Conservation (phyloP, 768 basidiomycete genomes). For the Boletus subcaerulescens region DNA sequence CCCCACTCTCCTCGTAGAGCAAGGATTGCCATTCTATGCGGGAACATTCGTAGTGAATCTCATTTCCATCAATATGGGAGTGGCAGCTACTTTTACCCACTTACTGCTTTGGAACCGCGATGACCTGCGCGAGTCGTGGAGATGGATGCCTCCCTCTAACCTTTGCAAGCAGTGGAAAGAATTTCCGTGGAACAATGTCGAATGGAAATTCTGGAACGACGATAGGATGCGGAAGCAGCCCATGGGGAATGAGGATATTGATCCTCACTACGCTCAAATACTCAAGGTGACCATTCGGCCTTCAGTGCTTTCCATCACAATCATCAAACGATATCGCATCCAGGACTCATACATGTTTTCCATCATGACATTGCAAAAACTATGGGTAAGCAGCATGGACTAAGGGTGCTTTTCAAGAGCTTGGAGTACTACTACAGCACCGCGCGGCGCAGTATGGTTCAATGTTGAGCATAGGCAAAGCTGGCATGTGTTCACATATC, state of each 20-base stretch:
- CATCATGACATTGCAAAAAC: too few relatives aligned
- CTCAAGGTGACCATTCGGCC: constrained; percentile 21
- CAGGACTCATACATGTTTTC: too few relatives aligned
- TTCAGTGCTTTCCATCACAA: constrained; percentile 15
- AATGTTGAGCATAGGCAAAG: too few relatives aligned
- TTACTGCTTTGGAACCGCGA: constrained; percentile 52
- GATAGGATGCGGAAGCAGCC: constrained; percentile 20
- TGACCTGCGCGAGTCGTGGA: constrained; percentile 46
- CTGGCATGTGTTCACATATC: neutral
- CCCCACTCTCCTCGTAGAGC: constrained; percentile 41
- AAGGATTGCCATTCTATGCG: constrained; percentile 34
- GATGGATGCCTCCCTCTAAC: constrained; percentile 39
- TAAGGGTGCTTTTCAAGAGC: too few relatives aligned
- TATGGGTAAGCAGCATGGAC: too few relatives aligned
- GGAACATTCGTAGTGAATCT: constrained; percentile 22
- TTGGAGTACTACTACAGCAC: too few relatives aligned
- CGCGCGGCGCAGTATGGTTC: too few relatives aligned
- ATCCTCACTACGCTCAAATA: constrained; percentile 61
- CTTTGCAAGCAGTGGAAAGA: constrained; percentile 24
- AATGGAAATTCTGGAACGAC: constrained; percentile 37
- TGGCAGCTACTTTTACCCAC: constrained; percentile 48
- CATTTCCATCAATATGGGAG: constrained; percentile 22
- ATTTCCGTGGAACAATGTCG: constrained; percentile 29
- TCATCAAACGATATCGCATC: neutral
- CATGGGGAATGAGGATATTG: constrained; percentile 40